Base-by-base conservation (phyloP, 192 early-diverging fungal genomes). In the Coemansia erecta region DNA sequence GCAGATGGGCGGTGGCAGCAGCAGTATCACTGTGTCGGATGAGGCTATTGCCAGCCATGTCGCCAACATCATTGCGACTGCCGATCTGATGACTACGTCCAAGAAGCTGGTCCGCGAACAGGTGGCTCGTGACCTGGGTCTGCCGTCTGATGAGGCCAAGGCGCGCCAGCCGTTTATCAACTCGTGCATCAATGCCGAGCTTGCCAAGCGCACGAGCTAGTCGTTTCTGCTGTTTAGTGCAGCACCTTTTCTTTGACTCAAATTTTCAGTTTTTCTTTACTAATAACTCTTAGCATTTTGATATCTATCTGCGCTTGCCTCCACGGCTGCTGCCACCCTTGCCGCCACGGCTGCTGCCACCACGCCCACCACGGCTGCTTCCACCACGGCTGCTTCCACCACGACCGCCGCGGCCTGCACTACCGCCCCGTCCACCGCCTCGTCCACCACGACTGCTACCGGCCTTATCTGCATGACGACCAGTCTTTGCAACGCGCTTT, bases 81-180 rank as follows among this genome's bases (percentile, higher is more conserved):
- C 90, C 15, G 89, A 98, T 66, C 77, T 98, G 56, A 95, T 95
- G 94, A 90, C 86, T 11, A 88, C 95, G 44, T 96, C 96, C 23
- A 97, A 98, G 86, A 97, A 97, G 70, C 88, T 89, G 81, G 93
- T 98, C 15, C 90, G 95, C 43, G 90, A 94, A 51, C 85, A 77
- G 48, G 46, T 70, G 13, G 68, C 68, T 11, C 59, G 68, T 43
- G 64, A 70, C 18, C 53, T 76, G 45, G 56, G 57, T 18, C 23
- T 76, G 54, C 47, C 63, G 48, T 55, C 50, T 2, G 73, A 76
- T 10, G 73, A 76, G 46, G 22, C 53, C 40, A 64, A 61, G 26
- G 59, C 63, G 1, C 73, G 68, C 22, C 59, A 70, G 33, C 47
- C 54, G 18, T 63, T 70, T 19, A 76, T 76, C 22, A 76, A 76